Conservation (phyloP, 257 asterid genomes). For the Solanum neorickii region DNA sequence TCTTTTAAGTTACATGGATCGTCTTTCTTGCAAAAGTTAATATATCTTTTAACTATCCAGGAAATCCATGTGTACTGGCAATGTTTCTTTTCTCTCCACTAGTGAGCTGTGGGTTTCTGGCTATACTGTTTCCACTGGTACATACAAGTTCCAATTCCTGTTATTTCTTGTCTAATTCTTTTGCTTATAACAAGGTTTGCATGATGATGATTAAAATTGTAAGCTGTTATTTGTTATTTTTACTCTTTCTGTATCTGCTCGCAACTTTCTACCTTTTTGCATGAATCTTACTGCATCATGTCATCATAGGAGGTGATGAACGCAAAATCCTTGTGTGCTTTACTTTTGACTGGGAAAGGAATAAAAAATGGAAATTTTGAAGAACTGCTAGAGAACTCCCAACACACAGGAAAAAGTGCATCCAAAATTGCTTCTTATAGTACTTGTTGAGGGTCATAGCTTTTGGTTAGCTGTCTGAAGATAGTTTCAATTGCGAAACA, state of each 20-base stretch:
- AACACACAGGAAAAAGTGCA: neutral
- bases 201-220: neutral
- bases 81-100: constrained; percentile 70
- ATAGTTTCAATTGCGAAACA: neutral
- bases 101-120: constrained; percentile 96
- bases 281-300: neutral
- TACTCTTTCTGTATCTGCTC: neutral
- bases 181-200: neutral
- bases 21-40: neutral
- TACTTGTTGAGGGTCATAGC: neutral
- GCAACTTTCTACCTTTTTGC: neutral
- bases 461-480: neutral
- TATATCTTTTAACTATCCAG: constrained; percentile 23
- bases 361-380: neutral
- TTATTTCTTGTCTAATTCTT: neutral
- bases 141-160: neutral
- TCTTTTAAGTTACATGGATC: neutral
- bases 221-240: neutral
- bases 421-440: neutral
- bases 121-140: constrained; percentile 81
- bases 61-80: constrained; percentile 82
- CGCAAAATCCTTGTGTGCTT: neutral
- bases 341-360: neutral
- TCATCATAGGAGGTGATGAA: neutral
- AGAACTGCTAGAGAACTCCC: neutral